Evolutionary conservation across 2,329 filamentous ascomycete genomes (phyloP).

Genomic region (Cyphellophora europaea): DNA sequence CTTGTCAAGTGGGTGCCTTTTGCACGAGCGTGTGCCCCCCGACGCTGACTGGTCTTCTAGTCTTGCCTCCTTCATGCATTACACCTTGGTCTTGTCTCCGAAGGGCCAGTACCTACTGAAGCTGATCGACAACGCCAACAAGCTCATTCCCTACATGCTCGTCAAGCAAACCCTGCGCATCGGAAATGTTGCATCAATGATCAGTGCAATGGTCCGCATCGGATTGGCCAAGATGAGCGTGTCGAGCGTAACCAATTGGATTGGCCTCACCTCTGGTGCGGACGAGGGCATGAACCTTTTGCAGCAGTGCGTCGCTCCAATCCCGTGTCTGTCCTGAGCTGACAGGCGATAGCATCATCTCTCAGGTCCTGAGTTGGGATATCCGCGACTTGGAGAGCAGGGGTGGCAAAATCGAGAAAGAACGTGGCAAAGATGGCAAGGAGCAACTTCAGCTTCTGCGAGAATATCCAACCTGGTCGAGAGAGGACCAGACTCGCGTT

Average conservation of each 20-base stretch:
- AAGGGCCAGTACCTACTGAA: slow-evolving; percentile 67
- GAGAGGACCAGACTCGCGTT: slow-evolving; percentile 49
- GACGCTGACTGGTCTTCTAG: slow-evolving; percentile 31
- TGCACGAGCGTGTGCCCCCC: slow-evolving; percentile 5
- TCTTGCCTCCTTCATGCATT: slow-evolving; percentile 64
- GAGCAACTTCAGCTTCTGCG: slow-evolving; percentile 54
- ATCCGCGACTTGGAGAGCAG: slow-evolving; percentile 59
- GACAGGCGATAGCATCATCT: slow-evolving; percentile 69
- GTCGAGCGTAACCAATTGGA: slow-evolving; percentile 67
- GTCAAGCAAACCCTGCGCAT: slow-evolving; percentile 65
- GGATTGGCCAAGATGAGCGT: slow-evolving; percentile 71
- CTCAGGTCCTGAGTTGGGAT: slow-evolving; percentile 64
- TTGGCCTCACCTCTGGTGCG: slow-evolving; percentile 60
- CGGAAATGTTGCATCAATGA: slow-evolving; percentile 74
- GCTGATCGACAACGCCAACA: slow-evolving; percentile 60
- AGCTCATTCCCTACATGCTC: slow-evolving; percentile 61
- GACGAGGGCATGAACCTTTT: slow-evolving; percentile 75
- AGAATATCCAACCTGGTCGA: slow-evolving; percentile 43
- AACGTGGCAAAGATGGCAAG: slow-evolving; percentile 49
- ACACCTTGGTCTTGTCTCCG: slow-evolving; percentile 62
- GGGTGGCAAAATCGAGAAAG: slow-evolving; percentile 54
- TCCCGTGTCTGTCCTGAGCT: too few species aligned
- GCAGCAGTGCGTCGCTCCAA: slow-evolving; percentile 47
- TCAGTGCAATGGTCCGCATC: slow-evolving; percentile 62
- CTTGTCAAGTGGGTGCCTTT: slow-evolving; percentile 55